A percentile compares a stretch with the other conserved stretches of the same genome.
Evolutionary conservation across 768 basidiomycete species (phyloP).

Genomic region (Suillus brevipes): DNA sequence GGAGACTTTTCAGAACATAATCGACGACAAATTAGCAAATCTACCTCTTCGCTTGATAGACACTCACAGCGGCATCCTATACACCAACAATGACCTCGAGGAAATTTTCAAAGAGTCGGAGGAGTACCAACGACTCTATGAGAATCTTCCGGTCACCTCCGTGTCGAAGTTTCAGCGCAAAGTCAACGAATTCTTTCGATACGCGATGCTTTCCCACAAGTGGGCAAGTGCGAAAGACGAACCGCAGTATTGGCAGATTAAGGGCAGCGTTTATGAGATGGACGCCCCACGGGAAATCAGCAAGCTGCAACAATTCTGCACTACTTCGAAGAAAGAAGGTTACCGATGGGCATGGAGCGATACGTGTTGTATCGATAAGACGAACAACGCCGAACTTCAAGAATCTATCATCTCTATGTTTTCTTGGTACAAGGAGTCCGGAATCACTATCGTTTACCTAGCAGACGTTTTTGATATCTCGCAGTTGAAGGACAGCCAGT

Average conservation of each 20-base stretch:
- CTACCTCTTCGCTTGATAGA: constrained; percentile 8
- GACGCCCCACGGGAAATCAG: not conserved
- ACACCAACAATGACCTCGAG: constrained; percentile 1
- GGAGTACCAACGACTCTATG: not conserved
- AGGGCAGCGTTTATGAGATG: constrained; percentile 18
- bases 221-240: constrained; percentile 15
- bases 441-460: constrained; percentile 31
- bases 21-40: constrained; percentile 5
- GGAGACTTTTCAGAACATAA: constrained; percentile 1
- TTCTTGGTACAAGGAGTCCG: constrained; percentile 27
- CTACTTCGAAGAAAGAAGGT: constrained; percentile 27
- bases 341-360: constrained; percentile 33
- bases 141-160: not conserved
- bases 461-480: constrained; percentile 27
- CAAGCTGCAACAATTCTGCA: constrained; percentile 33
- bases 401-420: constrained; percentile 34
- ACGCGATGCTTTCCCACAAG: constrained; percentile 13
- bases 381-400: constrained; percentile 22
- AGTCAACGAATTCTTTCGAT: constrained; percentile 14
- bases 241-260: constrained; percentile 9
- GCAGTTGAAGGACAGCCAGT: constrained; percentile 26
- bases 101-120: constrained; percentile 3
- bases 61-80: not conserved
- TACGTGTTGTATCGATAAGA: constrained; percentile 31
- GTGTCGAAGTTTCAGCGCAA: not conserved